Evolutionary conservation across 2,329 filamentous ascomycete species (phyloP).

Genomic region (Neofusicoccum cordaticola): DNA sequence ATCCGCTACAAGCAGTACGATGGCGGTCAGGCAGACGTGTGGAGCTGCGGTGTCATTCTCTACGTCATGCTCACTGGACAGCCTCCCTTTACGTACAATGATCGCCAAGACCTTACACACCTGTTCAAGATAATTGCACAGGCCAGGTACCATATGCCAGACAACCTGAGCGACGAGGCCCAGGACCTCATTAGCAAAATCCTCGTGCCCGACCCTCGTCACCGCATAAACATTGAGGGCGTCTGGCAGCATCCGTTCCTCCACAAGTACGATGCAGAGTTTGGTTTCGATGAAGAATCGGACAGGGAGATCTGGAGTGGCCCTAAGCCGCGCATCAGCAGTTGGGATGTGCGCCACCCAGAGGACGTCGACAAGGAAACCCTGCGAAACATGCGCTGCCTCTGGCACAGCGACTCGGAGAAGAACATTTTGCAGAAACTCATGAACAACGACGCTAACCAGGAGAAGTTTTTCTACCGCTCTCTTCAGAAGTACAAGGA

Average conservation of each 20-base stretch:
- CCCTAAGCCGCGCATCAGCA: conserved; percentile 55
- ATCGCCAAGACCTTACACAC: conserved; percentile 52
- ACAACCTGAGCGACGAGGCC: conserved; percentile 61
- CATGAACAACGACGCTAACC: conserved; percentile 61
- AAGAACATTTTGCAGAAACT: conserved; percentile 68
- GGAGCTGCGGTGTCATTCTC: conserved; percentile 76
- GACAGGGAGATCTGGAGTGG: conserved; percentile 53
- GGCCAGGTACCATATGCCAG: conserved; percentile 48
- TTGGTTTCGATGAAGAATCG: conserved; percentile 62
- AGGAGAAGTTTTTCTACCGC: conserved; percentile 92
- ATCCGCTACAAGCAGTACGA: conserved; percentile 74
- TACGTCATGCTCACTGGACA: conserved; percentile 82
- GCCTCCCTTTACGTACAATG: conserved; percentile 68
- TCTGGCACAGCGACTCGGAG: conserved; percentile 85
- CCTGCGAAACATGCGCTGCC: conserved; percentile 77
- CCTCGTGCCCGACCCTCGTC: conserved; percentile 72
- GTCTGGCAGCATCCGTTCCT: conserved; percentile 89
- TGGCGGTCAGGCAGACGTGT: conserved; percentile 85
- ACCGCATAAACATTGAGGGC: conserved; percentile 73
- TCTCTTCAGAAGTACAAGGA: conserved; percentile 79
- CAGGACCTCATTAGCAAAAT: conserved; percentile 77
- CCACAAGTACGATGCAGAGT: conserved; percentile 70
- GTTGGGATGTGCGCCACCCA: conserved; percentile 59
- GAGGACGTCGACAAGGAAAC: conserved; percentile 78
- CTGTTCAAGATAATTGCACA: conserved; percentile 60